phyloP scores from a whole-genome alignment of 1,284 basidiomycete species.

The Pholiota adiposa region DNA sequence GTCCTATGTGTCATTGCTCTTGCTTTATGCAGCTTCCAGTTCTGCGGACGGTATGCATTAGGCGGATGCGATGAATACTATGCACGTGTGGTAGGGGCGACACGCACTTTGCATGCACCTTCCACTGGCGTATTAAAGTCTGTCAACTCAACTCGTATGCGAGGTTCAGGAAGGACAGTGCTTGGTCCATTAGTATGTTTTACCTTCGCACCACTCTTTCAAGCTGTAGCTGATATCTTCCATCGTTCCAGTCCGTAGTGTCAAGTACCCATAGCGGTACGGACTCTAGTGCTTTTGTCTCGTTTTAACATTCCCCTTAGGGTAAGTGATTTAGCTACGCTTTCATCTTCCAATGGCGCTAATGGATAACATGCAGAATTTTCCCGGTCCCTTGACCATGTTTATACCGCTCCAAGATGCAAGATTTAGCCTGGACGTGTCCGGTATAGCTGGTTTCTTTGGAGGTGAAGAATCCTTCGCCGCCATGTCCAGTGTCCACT shows the following conservation, averaged over 20 bases:
- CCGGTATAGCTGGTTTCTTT: conserved; percentile 19
- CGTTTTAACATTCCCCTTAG: too few relatives aligned
- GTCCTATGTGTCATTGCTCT: too few relatives aligned
- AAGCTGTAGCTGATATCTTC: too few relatives aligned
- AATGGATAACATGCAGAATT: too few relatives aligned
- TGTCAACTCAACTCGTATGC: neutral
- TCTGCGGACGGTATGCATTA: neutral
- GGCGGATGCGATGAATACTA: neutral
- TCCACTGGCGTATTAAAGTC: neutral
- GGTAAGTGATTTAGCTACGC: too few relatives aligned
- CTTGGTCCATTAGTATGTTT: neutral
- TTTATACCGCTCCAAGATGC: conserved; percentile 13
- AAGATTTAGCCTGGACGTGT: conserved; percentile 17
- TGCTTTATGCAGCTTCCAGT: too few relatives aligned
- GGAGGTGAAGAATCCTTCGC: conserved; percentile 21
- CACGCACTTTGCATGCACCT: neutral
- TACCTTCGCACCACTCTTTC: too few relatives aligned
- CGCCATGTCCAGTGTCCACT: conserved; percentile 18
- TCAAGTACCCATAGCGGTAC: too few relatives aligned
- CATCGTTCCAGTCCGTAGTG: too few relatives aligned
- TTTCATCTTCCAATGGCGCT: too few relatives aligned
- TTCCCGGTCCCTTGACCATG: neutral
- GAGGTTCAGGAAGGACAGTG: neutral
- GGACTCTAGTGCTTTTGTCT: too few relatives aligned
- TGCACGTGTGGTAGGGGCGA: neutral